phyloP scores from a whole-genome alignment of 2,329 filamentous ascomycete species.

The Ceratocystis papillata region DNA sequence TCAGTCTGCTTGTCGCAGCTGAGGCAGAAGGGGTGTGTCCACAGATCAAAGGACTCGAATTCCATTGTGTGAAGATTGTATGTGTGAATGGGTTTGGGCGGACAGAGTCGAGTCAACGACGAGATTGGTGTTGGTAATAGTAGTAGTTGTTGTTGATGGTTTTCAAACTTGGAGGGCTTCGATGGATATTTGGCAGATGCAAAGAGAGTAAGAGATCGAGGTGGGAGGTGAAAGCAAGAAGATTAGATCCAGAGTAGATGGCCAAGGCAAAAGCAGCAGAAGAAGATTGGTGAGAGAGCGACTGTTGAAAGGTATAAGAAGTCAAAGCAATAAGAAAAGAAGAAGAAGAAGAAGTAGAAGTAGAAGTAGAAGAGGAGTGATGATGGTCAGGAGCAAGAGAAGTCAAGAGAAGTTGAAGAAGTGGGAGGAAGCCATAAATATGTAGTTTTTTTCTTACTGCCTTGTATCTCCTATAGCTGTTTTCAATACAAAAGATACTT shows the following conservation, averaged over 20 bases:
- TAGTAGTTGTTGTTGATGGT: neutral
- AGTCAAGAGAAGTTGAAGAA: neutral
- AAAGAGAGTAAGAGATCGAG: neutral
- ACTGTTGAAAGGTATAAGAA: neutral
- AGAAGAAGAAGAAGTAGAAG: neutral
- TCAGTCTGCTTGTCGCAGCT: conserved; percentile 75
- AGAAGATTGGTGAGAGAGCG: conserved; percentile 3
- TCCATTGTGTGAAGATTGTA: conserved; percentile 36
- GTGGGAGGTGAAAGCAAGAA: neutral
- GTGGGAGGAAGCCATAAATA: conserved; percentile 17
- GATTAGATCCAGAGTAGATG: conserved; percentile 12
- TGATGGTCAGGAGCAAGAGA: neutral
- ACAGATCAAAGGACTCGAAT: conserved; percentile 41
- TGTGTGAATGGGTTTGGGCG: neutral
- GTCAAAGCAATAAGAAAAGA: neutral
- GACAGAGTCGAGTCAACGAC: conserved; percentile 1
- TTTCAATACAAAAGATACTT: conserved; percentile 8
- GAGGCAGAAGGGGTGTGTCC: conserved; percentile 88
- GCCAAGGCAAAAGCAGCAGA: neutral
- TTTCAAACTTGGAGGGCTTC: neutral
- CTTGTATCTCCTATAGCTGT: neutral
- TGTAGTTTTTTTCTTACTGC: conserved; percentile 21
- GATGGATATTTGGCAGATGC: neutral
- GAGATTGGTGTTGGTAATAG: neutral
- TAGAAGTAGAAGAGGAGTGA: neutral